phyloP scores from a whole-genome alignment of 805 yeast species.

The Diddensiella transvaalensis region DNA sequence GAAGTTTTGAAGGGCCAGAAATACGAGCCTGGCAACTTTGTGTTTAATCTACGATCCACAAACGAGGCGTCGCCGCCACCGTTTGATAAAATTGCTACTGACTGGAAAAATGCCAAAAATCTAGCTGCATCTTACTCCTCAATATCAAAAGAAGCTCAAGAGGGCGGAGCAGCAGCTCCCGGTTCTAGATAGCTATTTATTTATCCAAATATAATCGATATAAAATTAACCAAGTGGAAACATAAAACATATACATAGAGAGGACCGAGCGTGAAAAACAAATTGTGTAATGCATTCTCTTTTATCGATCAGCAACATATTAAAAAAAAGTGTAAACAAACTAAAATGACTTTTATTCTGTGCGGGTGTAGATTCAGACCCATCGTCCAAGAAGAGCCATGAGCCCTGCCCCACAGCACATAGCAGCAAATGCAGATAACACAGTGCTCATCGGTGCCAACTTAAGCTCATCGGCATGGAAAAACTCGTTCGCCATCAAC shows the following conservation, averaged over 20 bases:
- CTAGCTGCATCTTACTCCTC: background rate
- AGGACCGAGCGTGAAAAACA: no score
- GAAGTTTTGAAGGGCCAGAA: conserved; percentile 22
- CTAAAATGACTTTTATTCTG: no score
- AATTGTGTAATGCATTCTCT: no score
- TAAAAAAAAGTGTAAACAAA: no score
- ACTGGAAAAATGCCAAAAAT: conserved; percentile 1
- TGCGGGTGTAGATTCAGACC: no score
- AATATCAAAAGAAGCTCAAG: background rate
- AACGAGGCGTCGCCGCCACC: conserved; percentile 15
- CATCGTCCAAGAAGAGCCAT: conserved; percentile 66
- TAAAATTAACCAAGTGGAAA: no score
- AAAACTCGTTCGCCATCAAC: conserved; percentile 72
- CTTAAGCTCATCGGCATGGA: conserved; percentile 39
- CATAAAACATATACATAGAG: no score
- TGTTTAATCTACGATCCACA: conserved; percentile 19
- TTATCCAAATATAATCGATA: no score
- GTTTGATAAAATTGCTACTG: conserved; percentile 7
- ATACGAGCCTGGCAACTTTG: conserved; percentile 28
- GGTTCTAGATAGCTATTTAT: no score
- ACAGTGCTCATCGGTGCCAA: conserved; percentile 21
- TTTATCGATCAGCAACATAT: no score
- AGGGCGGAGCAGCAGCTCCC: no score
- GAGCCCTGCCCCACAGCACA: conserved; percentile 51
- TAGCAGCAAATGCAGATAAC: conserved; percentile 27